These are phyloP conservation scores for Xylaria sp. DNA, from an alignment of 2,329 filamentous ascomycete species.

Conservation along the genomic window DNA sequence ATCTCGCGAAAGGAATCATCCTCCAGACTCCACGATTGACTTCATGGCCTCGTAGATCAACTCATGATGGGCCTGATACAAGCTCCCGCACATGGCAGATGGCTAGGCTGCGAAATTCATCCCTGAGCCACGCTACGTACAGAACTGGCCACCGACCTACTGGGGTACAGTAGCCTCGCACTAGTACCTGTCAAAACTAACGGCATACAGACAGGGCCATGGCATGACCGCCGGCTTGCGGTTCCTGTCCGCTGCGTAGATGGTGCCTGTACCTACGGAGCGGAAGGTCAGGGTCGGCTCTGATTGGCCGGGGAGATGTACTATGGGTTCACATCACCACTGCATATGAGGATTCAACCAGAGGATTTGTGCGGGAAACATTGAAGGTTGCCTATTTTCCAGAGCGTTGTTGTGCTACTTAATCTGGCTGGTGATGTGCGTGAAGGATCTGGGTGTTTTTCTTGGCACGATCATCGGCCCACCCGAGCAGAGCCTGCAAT, in stretches of 20 bases:
- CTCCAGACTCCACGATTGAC: constrained; percentile 10
- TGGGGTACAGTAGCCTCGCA: neutral
- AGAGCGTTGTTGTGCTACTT: constrained; percentile 8
- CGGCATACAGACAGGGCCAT: neutral
- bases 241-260: neutral
- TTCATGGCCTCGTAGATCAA: constrained; percentile 18
- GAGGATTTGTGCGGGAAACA: neutral
- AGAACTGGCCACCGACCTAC: constrained; percentile 10
- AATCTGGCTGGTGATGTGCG: constrained; percentile 10
- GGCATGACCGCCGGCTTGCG: neutral
- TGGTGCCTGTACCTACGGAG: neutral
- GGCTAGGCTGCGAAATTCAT: constrained; percentile 1
- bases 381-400: neutral
- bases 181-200: constrained; percentile 5
- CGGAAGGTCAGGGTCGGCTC: neutral
- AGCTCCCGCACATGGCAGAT: constrained; percentile 3
- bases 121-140: constrained; percentile 11
- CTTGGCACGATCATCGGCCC: constrained; percentile 8
- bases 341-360: neutral
- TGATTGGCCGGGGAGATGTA: neutral
- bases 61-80: constrained; percentile 5
- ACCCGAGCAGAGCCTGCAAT: constrained; percentile 10
- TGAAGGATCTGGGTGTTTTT: constrained; percentile 14
- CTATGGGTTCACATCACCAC: neutral
- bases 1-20: constrained; percentile 4